Percentiles rank a stretch among this genome's conserved stretches.
Evolutionary conservation across 2,329 filamentous ascomycete species (phyloP).

Genomic region (Phaeoacremonium minimum): DNA sequence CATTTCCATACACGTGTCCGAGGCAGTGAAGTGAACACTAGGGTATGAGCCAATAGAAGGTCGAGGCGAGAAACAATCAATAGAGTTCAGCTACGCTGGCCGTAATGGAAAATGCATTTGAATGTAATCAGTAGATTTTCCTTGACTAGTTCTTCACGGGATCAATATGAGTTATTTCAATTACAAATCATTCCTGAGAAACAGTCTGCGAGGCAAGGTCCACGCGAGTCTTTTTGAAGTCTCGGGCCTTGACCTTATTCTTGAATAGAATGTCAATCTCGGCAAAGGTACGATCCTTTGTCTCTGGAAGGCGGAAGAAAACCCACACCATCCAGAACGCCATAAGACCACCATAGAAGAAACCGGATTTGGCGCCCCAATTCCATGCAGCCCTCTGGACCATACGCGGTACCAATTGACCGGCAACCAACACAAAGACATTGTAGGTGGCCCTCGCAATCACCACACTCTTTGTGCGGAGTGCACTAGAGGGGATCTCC

Average conservation of each 20-base stretch:
- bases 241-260: slow-evolving; percentile 9
- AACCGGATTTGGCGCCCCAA: slow-evolving; percentile 21
- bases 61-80: no score
- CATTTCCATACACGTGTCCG: no score
- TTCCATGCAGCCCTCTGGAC: slow-evolving; percentile 23
- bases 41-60: no score
- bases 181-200: no score
- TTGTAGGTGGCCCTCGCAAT: slow-evolving; percentile 19
- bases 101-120: no score
- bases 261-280: slow-evolving; percentile 20
- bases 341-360: slow-evolving; percentile 21
- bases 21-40: no score
- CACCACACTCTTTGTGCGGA: slow-evolving; percentile 18
- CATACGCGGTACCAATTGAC: slow-evolving; percentile 19
- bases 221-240: slow-evolving; percentile 18
- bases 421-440: slow-evolving; percentile 16
- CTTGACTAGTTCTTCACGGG: no score
- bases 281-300: slow-evolving; percentile 13
- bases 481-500: slow-evolving; percentile 15
- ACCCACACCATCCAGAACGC: slow-evolving; percentile 24
- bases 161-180: no score
- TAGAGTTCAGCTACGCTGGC: no score
- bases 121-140: no score
- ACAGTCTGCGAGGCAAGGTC: no score
- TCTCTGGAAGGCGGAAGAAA: no score